phyloP scores from a whole-genome alignment of 192 early-diverging fungal species.

The Lunasporangiospora selenospora region DNA sequence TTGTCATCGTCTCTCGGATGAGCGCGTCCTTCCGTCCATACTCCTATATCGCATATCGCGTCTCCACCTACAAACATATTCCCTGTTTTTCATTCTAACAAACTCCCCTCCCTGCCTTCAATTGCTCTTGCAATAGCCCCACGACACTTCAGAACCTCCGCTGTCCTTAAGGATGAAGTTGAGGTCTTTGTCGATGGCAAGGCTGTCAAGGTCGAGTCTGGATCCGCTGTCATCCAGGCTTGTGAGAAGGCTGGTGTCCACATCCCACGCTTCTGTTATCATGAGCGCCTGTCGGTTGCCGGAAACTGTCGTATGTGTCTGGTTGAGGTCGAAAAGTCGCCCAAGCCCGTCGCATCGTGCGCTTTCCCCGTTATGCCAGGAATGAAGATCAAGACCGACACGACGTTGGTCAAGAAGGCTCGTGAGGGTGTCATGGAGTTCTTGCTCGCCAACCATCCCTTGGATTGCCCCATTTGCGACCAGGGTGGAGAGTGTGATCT shows the following conservation, averaged over 20 bases:
- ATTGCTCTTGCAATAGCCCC: conserved; percentile 7
- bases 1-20: too few species aligned
- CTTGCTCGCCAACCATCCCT: conserved; percentile 95
- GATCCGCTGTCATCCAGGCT: conserved; percentile 96
- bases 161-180: conserved; percentile 66
- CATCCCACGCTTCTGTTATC: conserved; percentile 80
- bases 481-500: conserved; percentile 99
- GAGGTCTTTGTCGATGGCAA: conserved; percentile 93
- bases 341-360: conserved; percentile 97
- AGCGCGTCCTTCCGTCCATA: too few species aligned
- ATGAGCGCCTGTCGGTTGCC: conserved; percentile 87
- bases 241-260: conserved; percentile 95
- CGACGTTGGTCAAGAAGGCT: conserved; percentile 94
- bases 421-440: conserved; percentile 95
- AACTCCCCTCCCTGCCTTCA: too few species aligned
- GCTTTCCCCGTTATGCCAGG: conserved; percentile 97
- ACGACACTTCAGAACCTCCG: conserved; percentile 54
- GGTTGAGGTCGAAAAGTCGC: conserved; percentile 95
- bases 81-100: too few species aligned
- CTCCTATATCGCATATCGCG: too few species aligned
- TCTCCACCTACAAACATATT: too few species aligned
- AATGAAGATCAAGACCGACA: conserved; percentile 97
- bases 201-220: conserved; percentile 88
- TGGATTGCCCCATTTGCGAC: conserved; percentile 99
- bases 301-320: conserved; percentile 99